Evolutionary conservation across 192 early-diverging fungal genomes (phyloP).

Genomic region (Cladochytrium replicatum): DNA sequence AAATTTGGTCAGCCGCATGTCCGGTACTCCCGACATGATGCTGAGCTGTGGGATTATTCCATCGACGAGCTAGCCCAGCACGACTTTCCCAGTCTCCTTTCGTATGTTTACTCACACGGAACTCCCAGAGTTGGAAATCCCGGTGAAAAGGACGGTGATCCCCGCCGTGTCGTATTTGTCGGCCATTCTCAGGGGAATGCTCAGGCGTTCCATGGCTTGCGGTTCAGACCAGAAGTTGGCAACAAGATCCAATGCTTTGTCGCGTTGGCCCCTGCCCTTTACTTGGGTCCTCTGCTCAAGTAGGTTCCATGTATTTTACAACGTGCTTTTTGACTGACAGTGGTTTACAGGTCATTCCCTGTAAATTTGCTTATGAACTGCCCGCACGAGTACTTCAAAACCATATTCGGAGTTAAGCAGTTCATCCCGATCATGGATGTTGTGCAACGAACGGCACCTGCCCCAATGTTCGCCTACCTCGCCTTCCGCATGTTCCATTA

Average conservation of each 20-base stretch:
- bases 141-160: too few species aligned
- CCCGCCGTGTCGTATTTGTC: constrained; percentile 19
- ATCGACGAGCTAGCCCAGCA: constrained; percentile 22
- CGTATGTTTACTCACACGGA: too few species aligned
- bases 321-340: background rate
- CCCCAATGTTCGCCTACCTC: constrained; percentile 18
- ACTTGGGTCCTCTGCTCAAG: constrained; percentile 19
- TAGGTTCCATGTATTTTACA: too few species aligned
- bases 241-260: constrained; percentile 17
- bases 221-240: constrained; percentile 10
- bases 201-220: constrained; percentile 20
- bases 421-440: constrained; percentile 36
- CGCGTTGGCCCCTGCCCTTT: constrained; percentile 27
- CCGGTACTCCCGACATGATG: background rate
- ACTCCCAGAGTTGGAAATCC: too few species aligned
- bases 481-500: constrained; percentile 42
- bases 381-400: background rate
- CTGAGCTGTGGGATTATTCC: constrained; percentile 21
- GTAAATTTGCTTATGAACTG: constrained; percentile 10
- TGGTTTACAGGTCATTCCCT: constrained; percentile 4
- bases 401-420: constrained; percentile 18
- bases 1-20: constrained; percentile 24
- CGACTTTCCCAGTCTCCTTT: constrained; percentile 22
- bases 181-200: constrained; percentile 33
- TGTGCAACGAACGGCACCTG: constrained; percentile 14